phyloP scores from a whole-genome alignment of 192 early-diverging fungal genomes.

The Phycomyces nitens region DNA sequence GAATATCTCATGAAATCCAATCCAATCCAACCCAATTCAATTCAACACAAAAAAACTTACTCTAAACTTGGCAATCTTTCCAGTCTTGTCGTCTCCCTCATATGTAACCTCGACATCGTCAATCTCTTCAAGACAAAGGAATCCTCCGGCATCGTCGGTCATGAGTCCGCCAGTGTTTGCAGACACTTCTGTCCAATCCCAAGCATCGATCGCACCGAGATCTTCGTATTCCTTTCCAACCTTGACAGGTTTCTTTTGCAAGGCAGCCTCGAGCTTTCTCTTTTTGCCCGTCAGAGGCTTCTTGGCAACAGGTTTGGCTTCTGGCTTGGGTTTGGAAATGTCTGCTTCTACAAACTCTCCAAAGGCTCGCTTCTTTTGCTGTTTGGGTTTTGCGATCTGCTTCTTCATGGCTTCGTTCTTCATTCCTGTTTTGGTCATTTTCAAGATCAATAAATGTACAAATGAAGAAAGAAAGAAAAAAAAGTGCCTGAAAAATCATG shows the following conservation, averaged over 20 bases:
- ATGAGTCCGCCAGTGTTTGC: slow-evolving; percentile 45
- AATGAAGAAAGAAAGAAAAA: background rate
- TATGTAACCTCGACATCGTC: slow-evolving; percentile 79
- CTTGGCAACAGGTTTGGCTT: background rate
- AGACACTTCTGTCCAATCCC: slow-evolving; percentile 60
- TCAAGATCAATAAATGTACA: background rate
- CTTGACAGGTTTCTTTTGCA: background rate
- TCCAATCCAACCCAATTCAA: no score
- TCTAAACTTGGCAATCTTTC: slow-evolving; percentile 72
- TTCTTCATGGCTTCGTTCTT: background rate
- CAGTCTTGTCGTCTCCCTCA: slow-evolving; percentile 57
- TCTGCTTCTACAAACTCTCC: slow-evolving; percentile 2
- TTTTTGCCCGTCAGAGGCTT: background rate
- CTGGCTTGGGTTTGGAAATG: background rate
- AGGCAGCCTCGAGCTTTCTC: background rate
- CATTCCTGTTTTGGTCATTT: background rate
- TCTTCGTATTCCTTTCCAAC: slow-evolving; percentile 20
- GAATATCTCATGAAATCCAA: no score
- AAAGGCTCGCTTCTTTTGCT: background rate
- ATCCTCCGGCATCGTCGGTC: slow-evolving; percentile 72
- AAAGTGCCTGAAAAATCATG: background rate
- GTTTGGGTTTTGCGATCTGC: background rate
- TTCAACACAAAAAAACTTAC: no score
- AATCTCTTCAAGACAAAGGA: slow-evolving; percentile 85
- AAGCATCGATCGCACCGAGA: slow-evolving; percentile 38